Base-by-base conservation (phyloP, 2,329 filamentous ascomycete genomes). In the Exserohilum rostratum region DNA sequence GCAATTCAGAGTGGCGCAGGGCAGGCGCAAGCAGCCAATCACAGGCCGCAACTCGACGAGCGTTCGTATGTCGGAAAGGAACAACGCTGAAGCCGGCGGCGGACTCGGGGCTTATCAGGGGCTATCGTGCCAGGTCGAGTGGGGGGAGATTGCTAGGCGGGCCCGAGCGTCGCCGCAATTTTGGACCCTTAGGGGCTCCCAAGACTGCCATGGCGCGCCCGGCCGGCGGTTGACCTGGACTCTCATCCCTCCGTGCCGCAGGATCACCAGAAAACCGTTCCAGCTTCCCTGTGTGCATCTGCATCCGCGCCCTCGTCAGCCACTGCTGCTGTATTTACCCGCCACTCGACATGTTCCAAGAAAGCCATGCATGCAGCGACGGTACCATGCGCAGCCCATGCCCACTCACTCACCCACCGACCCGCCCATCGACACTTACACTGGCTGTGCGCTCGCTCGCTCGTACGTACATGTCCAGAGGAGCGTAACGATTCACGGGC, bases 71-170 rank as follows among this genome's bases (percentile, higher is more conserved):
- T n/a, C n/a, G n/a, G n/a, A n/a, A n/a, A n/a, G n/a, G n/a, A n/a
- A n/a, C n/a, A n/a, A n/a, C n/a, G n/a, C n/a, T n/a, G n/a, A n/a
- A n/a, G n/a, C n/a, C n/a, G n/a, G n/a, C n/a, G n/a, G n/a, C n/a
- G n/a, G n/a, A n/a, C n/a, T n/a, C n/a, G 12, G 22, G 30, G 30
- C 45, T 35, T 37, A 49, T 43, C 45, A 48, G 37, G 45, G 45
- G 45, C 22, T 6, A 27, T 20, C 42, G 44, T 34, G 50, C 44
- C 15, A 5, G 33, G 31, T n/a, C 34, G 4, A 29, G 15, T 15
- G 46, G 40, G 42, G 52, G 40, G 47, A 50, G 52, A 55, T 50
- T 50, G 22, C 52, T 25, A 18, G 11, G 30, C 33, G 13, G 22
- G 37, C 18, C 27, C 15, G 46, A 35, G 46, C 33, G 40, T 42